A percentile compares a stretch with the other conserved stretches of the same genome.
Evolutionary conservation across 2,329 filamentous ascomycete species (phyloP).

Genomic region (Cladosporium sphaerospermum): DNA sequence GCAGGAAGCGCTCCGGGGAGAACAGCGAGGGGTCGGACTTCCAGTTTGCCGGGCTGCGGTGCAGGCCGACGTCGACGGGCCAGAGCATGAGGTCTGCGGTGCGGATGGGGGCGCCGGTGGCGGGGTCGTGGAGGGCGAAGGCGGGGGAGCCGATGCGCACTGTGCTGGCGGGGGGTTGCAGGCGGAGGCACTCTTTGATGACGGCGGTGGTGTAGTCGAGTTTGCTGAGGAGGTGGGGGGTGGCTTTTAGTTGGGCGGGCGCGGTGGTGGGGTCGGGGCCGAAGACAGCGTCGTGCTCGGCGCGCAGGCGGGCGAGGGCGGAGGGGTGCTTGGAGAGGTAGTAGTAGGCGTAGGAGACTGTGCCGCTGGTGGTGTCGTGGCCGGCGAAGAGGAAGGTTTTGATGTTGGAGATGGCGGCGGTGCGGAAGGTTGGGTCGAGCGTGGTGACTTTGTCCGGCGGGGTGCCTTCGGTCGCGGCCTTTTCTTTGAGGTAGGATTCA

Average conservation of each 20-base stretch:
- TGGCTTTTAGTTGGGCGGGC: conserved; percentile 34
- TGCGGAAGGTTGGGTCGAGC: conserved; percentile 33
- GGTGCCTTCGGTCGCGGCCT: conserved; percentile 13
- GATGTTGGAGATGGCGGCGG: conserved; percentile 31
- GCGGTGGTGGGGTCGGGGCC: conserved; percentile 33
- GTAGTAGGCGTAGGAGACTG: conserved; percentile 35
- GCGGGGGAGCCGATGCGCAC: conserved; percentile 31
- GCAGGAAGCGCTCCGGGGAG: conserved; percentile 44
- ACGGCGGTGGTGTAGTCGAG: conserved; percentile 48
- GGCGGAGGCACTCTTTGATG: conserved; percentile 48
- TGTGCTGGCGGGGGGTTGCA: conserved; percentile 46
- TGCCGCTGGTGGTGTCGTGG: conserved; percentile 37
- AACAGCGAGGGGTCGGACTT: conserved; percentile 34
- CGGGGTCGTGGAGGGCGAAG: conserved; percentile 37
- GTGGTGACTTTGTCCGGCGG: conserved; percentile 21
- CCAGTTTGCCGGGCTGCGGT: conserved; percentile 35
- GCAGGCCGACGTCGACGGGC: conserved; percentile 34
- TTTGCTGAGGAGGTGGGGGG: conserved; percentile 44
- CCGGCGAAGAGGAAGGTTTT: conserved; percentile 40
- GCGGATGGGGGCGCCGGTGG: conserved; percentile 38
- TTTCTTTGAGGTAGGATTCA: conserved; percentile 35
- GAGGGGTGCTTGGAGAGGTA: conserved; percentile 33
- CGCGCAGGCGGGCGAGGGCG: conserved; percentile 31
- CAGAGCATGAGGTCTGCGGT: conserved; percentile 42
- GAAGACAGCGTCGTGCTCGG: conserved; percentile 50